Evolutionary conservation across 2,329 filamentous ascomycete genomes (phyloP).

Genomic region (Talaromyces sp.): DNA sequence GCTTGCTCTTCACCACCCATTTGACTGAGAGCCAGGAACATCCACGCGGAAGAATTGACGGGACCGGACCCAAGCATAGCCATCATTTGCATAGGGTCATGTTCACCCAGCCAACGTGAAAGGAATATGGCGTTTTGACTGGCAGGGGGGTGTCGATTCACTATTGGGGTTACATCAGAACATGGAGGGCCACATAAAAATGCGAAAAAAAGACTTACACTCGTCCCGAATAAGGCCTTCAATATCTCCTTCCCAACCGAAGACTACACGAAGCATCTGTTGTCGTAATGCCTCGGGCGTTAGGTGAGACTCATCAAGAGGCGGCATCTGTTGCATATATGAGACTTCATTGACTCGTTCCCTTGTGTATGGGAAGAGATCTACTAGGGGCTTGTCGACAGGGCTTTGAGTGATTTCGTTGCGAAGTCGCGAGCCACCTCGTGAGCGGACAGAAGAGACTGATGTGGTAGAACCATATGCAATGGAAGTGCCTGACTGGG

Average conservation of each 20-base stretch:
- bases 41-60: conserved; percentile 95
- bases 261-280: conserved; percentile 91
- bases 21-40: conserved; percentile 84
- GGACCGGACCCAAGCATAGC: conserved; percentile 69
- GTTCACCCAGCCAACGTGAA: conserved; percentile 86
- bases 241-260: conserved; percentile 87
- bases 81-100: conserved; percentile 73
- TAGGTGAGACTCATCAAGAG: conserved; percentile 53
- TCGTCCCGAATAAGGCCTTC: conserved; percentile 80
- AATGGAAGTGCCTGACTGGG: conserved; percentile 38
- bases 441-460: conserved; percentile 42
- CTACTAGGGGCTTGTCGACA: conserved; percentile 64
- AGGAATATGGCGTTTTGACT: conserved; percentile 77
- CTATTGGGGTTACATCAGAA: conserved; percentile 24
- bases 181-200: neutral
- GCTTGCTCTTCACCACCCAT: conserved; percentile 75
- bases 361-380: conserved; percentile 82
- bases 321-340: conserved; percentile 65
- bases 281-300: conserved; percentile 72
- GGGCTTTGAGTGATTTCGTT: conserved; percentile 77
- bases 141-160: conserved; percentile 65
- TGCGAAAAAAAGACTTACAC: conserved; percentile 38
- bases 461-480: conserved; percentile 43
- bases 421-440: conserved; percentile 62
- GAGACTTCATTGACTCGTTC: conserved; percentile 76